A percentile compares a stretch with the other conserved stretches of the same genome.
Conservation (phyloP, 2,329 filamentous ascomycete species). For the Metarhizium brunneum region DNA sequence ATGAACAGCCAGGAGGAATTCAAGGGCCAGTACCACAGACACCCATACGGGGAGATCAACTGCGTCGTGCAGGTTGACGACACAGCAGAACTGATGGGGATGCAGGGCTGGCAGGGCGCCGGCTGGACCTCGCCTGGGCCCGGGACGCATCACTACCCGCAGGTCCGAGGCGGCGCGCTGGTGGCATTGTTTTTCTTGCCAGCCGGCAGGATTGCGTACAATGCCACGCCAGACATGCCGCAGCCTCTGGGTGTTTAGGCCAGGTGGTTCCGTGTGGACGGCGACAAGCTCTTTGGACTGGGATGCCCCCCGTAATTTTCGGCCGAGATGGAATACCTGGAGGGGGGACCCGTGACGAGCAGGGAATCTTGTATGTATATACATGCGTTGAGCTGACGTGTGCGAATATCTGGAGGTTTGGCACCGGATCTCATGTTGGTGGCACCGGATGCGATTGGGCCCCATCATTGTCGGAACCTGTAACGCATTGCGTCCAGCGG, state of each 20-base stretch:
- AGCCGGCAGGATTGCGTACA: conserved; percentile 42
- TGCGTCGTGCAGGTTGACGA: conserved; percentile 42
- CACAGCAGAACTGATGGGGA: conserved; percentile 40
- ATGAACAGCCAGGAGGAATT: conserved; percentile 42
- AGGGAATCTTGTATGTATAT: background rate
- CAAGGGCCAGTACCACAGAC: conserved; percentile 42
- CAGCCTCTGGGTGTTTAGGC: conserved; percentile 22
- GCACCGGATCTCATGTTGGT: too few relatives aligned
- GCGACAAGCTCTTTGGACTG: too few relatives aligned
- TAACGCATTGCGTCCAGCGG: background rate
- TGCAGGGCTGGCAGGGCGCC: conserved; percentile 46
- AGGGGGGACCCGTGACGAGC: background rate
- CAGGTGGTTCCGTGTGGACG: background rate
- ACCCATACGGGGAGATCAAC: conserved; percentile 47
- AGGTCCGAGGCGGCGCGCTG: conserved; percentile 38
- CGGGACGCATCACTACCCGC: conserved; percentile 48
- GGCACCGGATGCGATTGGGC: too few relatives aligned
- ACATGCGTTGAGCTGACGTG: background rate
- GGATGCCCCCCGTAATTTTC: background rate
- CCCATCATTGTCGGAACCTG: background rate
- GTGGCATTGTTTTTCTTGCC: conserved; percentile 47
- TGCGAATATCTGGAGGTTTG: too few relatives aligned
- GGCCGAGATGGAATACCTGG: background rate
- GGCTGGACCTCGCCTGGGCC: conserved; percentile 47
- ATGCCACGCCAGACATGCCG: conserved; percentile 30